These are phyloP conservation scores for Psidium friedrichsthalianum DNA, from an alignment of 345 rosid genomes.

Conservation along the genomic window DNA sequence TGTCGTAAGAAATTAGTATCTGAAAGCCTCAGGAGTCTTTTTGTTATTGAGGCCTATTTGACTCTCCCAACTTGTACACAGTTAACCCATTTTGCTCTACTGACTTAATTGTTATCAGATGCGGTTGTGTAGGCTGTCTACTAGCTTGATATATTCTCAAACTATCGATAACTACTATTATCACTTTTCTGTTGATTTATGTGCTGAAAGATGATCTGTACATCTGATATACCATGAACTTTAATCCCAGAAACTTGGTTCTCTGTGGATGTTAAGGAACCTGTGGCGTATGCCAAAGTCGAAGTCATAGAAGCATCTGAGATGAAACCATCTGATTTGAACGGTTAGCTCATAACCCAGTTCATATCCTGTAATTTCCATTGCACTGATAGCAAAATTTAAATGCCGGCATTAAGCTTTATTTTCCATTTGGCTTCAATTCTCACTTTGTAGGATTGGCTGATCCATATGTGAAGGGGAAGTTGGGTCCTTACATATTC, in stretches of 20 bases:
- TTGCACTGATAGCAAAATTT: not conserved
- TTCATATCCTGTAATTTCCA: not conserved
- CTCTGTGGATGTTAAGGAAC: constrained; percentile 70
- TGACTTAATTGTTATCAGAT: not conserved
- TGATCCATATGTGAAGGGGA: constrained; percentile 95
- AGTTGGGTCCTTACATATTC: constrained; percentile 68
- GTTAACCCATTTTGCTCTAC: not conserved
- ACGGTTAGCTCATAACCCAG: constrained; percentile 35
- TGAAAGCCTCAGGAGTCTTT: not conserved
- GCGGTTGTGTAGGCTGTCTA: not conserved
- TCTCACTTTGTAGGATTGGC: constrained; percentile 56
- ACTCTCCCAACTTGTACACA: not conserved
- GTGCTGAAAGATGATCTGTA: not conserved
- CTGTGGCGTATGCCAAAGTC: constrained; percentile 59
- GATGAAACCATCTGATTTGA: constrained; percentile 73
- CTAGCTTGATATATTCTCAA: not conserved
- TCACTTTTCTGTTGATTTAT: not conserved
- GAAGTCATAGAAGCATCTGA: constrained; percentile 84
- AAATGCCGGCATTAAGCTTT: not conserved
- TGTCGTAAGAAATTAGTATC: not conserved
- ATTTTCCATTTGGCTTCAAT: not conserved
- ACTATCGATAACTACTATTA: not conserved
- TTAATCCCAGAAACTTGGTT: constrained; percentile 60
- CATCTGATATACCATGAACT: not conserved
- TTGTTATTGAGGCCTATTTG: not conserved